Conservation (phyloP, 164 flowering plant genomes). For the Tinospora cordifolia region DNA sequence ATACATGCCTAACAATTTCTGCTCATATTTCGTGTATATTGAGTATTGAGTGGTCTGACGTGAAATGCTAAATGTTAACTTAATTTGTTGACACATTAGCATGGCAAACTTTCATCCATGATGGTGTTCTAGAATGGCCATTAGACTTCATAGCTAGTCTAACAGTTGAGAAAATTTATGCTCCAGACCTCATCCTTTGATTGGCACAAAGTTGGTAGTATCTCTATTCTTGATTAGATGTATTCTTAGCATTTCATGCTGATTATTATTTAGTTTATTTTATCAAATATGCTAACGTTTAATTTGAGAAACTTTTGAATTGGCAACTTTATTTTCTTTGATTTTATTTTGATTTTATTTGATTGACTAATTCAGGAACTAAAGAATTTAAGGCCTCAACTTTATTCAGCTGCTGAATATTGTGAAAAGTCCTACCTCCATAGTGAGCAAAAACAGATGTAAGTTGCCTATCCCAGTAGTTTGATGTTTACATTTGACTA, state of each 20-base stretch:
- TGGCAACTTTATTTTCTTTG: background rate
- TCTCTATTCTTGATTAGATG: too few relatives aligned
- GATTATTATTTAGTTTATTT: background rate
- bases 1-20: too few relatives aligned
- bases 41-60: too few relatives aligned
- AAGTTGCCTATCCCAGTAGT: constrained; percentile 18
- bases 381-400: constrained; percentile 87
- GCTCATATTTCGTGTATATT: too few relatives aligned
- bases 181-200: background rate
- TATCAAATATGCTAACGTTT: background rate
- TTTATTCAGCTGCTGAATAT: constrained; percentile 96
- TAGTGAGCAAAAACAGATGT: constrained; percentile 92
- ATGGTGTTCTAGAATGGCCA: too few relatives aligned
- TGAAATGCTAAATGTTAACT: too few relatives aligned
- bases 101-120: too few relatives aligned
- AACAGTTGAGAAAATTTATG: background rate
- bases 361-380: constrained; percentile 54
- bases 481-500: background rate
- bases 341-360: background rate
- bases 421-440: constrained; percentile 90
- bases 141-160: background rate
- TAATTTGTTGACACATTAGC: too few relatives aligned
- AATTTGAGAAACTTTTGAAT: background rate
- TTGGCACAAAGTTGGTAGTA: background rate
- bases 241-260: background rate